Evolutionary conservation across 225 moss, liverwort and hornwort species (phyloP).

Genomic region (Lunularia cruciata): DNA sequence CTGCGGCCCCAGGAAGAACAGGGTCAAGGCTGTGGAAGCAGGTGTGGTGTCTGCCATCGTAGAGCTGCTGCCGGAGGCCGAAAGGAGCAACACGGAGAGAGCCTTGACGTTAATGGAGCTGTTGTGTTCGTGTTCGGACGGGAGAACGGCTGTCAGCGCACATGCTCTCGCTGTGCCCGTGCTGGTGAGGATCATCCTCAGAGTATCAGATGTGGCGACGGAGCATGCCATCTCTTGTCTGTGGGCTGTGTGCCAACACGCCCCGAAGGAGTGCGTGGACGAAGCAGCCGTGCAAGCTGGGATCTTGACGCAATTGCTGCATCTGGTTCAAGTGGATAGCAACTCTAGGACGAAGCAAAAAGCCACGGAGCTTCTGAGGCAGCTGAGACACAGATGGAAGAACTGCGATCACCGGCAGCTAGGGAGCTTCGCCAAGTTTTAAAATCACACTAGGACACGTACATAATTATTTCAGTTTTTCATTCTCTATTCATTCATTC

Average conservation of each 20-base stretch:
- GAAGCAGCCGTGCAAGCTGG: conserved; percentile 76
- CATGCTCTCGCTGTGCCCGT: conserved; percentile 82
- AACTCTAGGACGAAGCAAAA: conserved; percentile 62
- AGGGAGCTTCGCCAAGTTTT: conserved; percentile 21
- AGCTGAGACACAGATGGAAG: conserved; percentile 47
- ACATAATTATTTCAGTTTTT: conserved; percentile 33
- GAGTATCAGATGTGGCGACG: conserved; percentile 65
- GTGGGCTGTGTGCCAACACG: conserved; percentile 78
- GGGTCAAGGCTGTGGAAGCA: conserved; percentile 62
- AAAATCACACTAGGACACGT: conserved; percentile 33
- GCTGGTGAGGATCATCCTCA: conserved; percentile 63
- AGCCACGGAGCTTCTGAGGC: conserved; percentile 70
- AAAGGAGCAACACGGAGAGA: conserved; percentile 69
- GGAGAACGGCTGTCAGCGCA: conserved; percentile 59
- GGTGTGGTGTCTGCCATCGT: conserved; percentile 65
- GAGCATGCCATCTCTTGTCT: conserved; percentile 74
- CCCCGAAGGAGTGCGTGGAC: conserved; percentile 53
- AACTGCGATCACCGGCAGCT: conserved; percentile 36
- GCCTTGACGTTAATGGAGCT: conserved; percentile 67
- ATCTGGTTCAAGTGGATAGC: conserved; percentile 73
- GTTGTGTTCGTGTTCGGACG: conserved; percentile 53
- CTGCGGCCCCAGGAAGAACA: conserved; percentile 58
- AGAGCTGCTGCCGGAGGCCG: conserved; percentile 70
- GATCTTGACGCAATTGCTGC: conserved; percentile 61
- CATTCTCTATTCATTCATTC: conserved; percentile 31